Base-by-base conservation (phyloP, 108 stramenopile species). In the Aurantiochytrium sp. region DNA sequence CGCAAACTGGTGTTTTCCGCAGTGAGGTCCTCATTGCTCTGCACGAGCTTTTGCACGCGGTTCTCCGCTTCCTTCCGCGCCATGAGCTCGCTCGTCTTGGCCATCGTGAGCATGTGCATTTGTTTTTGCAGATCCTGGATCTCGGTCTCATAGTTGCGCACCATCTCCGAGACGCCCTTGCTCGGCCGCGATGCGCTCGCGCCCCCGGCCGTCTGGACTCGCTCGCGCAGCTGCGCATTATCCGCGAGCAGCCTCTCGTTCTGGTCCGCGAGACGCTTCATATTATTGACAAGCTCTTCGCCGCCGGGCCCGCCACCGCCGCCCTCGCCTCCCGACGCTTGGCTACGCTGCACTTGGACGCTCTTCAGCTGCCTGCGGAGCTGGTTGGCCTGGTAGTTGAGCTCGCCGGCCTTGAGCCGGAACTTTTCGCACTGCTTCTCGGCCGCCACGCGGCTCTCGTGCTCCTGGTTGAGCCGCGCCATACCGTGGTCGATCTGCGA, bases 331-430 rank as follows among this genome's bases (percentile, higher is more conserved):
- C 42, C 73, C 12, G 39, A 48, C n/a, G 24, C 73, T 19, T 81
- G 73, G 45, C 45, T 81, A 6, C 73, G 73, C 45, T 81, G 73
- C 42, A 81, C 73, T 48, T 81, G 73, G 1, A 81, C 73, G 24
- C 42, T 48, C 30, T 81, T 81, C 6, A 81, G 73, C 2, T 48
- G 73, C n/a, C 73, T 22, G 19, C 73, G 73, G 32, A 48, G 42
- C n/a, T 81, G 73, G 17, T 24, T 81, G n/a, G 32, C 24, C 45
- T 81, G 42, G 2, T 81, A 81, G 24, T 42, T 22, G n/a, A 81
- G 45, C 45, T 81, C 73, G 30, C 27, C 73, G 6, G 39, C 42
- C 39, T 30, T 41, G 30, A 48, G 73, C 12, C 73, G 12, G 30
- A 12, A n/a, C 45, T 81, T 81, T 48, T 81, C 73, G 45, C 39